Evolutionary conservation across 768 basidiomycete species (phyloP).

Genomic region (Kwoniella pini): DNA sequence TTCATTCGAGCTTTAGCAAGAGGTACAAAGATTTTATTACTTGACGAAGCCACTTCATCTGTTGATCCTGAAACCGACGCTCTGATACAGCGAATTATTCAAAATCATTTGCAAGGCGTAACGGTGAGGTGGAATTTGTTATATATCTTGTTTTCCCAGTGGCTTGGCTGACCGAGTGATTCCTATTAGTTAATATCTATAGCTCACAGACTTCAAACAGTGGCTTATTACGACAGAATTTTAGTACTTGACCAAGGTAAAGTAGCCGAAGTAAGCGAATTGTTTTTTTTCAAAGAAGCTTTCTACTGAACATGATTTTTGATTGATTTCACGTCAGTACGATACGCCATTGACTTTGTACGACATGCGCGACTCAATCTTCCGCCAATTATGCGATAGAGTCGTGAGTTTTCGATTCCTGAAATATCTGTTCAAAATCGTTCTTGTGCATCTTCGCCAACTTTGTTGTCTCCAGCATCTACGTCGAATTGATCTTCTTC

Average conservation of each 20-base stretch:
- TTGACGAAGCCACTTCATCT: conserved; percentile 59
- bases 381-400: conserved; percentile 65
- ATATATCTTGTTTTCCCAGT: not conserved
- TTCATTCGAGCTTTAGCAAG: conserved; percentile 66
- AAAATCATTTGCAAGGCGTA: conserved; percentile 60
- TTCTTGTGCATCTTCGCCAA: not conserved
- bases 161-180: not conserved
- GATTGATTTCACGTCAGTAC: conserved; percentile 25
- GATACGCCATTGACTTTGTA: conserved; percentile 42
- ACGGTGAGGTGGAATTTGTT: conserved; percentile 23
- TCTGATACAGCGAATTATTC: conserved; percentile 66
- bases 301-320: too few species aligned
- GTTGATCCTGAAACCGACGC: conserved; percentile 64
- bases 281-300: too few species aligned
- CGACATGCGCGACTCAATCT: conserved; percentile 61
- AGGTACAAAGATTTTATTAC: conserved; percentile 63
- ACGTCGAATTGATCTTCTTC: conserved; percentile 6
- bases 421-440: not conserved
- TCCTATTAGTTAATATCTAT: conserved; percentile 35
- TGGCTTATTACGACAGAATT: conserved; percentile 53
- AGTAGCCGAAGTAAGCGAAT: conserved; percentile 44
- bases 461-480: conserved; percentile 1
- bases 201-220: conserved; percentile 45
- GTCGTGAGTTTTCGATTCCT: conserved; percentile 12
- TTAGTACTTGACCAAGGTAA: conserved; percentile 50